Evolutionary conservation across 257 asterid genomes (phyloP), one percentile per base, ranked within the genome.

Genomic region (Solanum gandarillasii): DNA sequence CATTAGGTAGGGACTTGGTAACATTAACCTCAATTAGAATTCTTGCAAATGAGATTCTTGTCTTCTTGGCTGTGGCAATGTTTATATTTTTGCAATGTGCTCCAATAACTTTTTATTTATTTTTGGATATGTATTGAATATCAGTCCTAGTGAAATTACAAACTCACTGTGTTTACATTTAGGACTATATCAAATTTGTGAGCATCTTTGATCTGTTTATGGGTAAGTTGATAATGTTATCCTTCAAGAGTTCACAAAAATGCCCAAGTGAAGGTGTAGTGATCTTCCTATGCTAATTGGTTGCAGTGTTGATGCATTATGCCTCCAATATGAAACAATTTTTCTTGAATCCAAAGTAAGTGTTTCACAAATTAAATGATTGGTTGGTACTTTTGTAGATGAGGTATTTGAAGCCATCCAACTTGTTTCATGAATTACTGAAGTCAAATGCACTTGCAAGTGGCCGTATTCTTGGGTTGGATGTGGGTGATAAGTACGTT

Each of bases 401-500:
- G 99, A 97, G 89, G 92, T 95, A 92, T 91, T 23, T 93, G 90
- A 94, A 93, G 89, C 98, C 95, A 89, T 74, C 90, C 81, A 89
- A 86, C 86, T 87, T 95, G 91, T 95, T 89, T 92, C 95, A 89
- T 27, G 96, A 95, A 74, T 71, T 93, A 87, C 75, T 92, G 86
- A 97, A 92, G 90, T 86, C 98, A 38, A 90, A 89, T 55, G 89
- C 84, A 86, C 88, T 86, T 78, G 89, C 89, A 72, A 83, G 43
- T 39, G 38, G 94, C 85, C 95, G 96, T 79, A 92, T 95, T 85
- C 98, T 97, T 85, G 98, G 99, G 70, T 85, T 97, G 90, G 99
- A 97, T 87, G 98, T 97, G 48, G 99, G 99, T n/a, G 93, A 95
- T 90, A 95, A 94, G 90, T 95, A 93, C 29, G 95, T 95, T 55